Evolutionary conservation across 495 filamentous ascomycete genomes (phyloP), one percentile per base, ranked within the genome.

Genomic region (Xanthoparmelia taractica): DNA sequence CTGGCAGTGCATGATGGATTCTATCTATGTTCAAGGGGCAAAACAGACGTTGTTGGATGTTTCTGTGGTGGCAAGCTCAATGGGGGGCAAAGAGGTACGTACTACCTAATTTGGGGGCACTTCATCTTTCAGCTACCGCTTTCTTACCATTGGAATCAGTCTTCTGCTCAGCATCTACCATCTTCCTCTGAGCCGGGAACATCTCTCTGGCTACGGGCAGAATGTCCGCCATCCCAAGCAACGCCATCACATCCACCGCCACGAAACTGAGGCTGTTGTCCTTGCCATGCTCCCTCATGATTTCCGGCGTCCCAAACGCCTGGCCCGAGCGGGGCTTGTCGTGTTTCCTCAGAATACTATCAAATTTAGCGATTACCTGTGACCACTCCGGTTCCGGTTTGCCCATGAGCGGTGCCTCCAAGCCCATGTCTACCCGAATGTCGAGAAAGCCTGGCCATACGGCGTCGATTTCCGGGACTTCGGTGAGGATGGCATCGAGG

Each of bases 401-500:
- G 7, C 20, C 41, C 4, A 1, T 1, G 8, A 1, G 8, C 23
- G 25, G 23, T 2, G n/a, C 8, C 8, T 11, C 23, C 2, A 27
- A 6, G 10, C 67, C 70, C 78, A 80, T 80, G 63, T 65, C 72
- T 45, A 78, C 68, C 34, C 77, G 65, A 50, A 63, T 66, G 68
- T 80, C 78, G 25, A 80, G 70, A 11, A 66, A 60, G n/a, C 77
- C 77, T 8, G 79, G 70, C 77, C 77, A 80, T 8, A 76, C 73
- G 50, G 72, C 64, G 63, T 79, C 78, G 47, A 79, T 78, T 29
- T 77, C 73, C 10, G 63, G 63, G 27, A 70, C 68, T 41, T 67
- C 74, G 33, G 75, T 77, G 68, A 83, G 73, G 60, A 84, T 80
- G 45, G 73, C 74, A 61, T 79, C 74, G 34, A 86, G 73, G 71